A percentile compares a stretch with the other conserved stretches of the same genome.
Conservation (phyloP, 31 red algal species). For the Odonthalia washingtoniensis region DNA sequence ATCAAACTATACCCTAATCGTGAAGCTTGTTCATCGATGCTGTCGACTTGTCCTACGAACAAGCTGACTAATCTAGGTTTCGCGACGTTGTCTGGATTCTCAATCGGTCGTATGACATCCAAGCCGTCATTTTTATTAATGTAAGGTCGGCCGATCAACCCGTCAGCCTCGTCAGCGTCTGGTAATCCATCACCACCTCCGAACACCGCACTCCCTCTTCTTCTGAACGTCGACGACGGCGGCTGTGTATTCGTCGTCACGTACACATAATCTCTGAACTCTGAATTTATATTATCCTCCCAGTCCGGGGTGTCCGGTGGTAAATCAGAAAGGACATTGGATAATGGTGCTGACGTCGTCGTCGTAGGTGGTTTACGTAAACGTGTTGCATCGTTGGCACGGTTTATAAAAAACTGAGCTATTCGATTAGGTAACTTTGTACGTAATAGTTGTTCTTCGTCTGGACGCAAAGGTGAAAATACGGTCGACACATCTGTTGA, state of each 20-base stretch:
- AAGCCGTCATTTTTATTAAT: neutral
- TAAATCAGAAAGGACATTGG: conserved; percentile 6
- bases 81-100: neutral
- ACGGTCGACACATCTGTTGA: conserved; percentile 21
- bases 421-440: conserved; percentile 37
- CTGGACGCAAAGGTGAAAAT: conserved; percentile 38
- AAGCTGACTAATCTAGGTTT: conserved; percentile 12
- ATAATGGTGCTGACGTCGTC: neutral
- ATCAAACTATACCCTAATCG: conserved; percentile 53
- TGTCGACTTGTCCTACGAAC: conserved; percentile 44
- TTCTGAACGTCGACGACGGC: conserved; percentile 40
- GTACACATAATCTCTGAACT: conserved; percentile 60
- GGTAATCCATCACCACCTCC: conserved; percentile 44
- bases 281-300: conserved; percentile 37
- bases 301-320: conserved; percentile 40
- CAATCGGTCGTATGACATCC: neutral
- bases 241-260: conserved; percentile 20
- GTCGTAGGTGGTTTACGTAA: conserved; percentile 23
- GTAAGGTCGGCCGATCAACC: neutral
- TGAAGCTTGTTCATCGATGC: conserved; percentile 46
- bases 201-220: conserved; percentile 32
- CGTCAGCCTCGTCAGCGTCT: conserved; percentile 29
- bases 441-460: conserved; percentile 42
- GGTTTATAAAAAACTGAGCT: conserved; percentile 56
- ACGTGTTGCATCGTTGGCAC: conserved; percentile 52